A percentile compares a stretch with the other conserved stretches of the same genome.
phyloP scores from a whole-genome alignment of 257 asterid genomes.

The Pogostemon cablin region DNA sequence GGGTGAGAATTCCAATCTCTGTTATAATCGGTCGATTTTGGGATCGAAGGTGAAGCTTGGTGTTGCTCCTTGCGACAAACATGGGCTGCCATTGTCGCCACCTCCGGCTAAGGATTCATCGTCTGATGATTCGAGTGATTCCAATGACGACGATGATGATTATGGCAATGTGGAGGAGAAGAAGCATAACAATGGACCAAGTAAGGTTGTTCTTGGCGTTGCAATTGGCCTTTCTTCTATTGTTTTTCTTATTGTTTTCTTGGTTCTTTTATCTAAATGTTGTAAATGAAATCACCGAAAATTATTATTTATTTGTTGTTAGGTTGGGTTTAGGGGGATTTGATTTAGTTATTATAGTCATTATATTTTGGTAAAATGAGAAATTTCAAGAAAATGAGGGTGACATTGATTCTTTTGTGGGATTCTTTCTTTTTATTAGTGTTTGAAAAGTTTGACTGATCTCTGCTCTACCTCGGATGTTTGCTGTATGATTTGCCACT shows the following conservation, averaged over 20 bases:
- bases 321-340: conserved; percentile 37
- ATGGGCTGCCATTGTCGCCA: conserved; percentile 81
- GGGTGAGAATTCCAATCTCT: conserved; percentile 74
- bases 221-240: conserved; percentile 87
- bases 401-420: conserved; percentile 30
- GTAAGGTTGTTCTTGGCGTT: conserved; percentile 87
- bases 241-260: conserved; percentile 80
- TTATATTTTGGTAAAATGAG: conserved; percentile 28
- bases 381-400: conserved; percentile 22
- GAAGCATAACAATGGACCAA: conserved; percentile 70
- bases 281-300: conserved; percentile 57
- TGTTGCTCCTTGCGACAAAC: conserved; percentile 79
- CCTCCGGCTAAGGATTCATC: conserved; percentile 75
- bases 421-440: conserved; percentile 33
- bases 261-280: conserved; percentile 72
- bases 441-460: conserved; percentile 30
- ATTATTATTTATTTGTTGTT: conserved; percentile 30
- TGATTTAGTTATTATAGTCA: conserved; percentile 23
- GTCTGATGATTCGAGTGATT: conserved; percentile 43
- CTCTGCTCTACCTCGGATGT: conserved; percentile 23
- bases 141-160: conserved; percentile 48
- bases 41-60: conserved; percentile 83
- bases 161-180: conserved; percentile 40
- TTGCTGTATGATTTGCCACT: conserved; percentile 14
- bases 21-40: conserved; percentile 66